These are phyloP conservation scores for Camellia japonica DNA, from an alignment of 148 eudicot species.

Conservation along the genomic window DNA sequence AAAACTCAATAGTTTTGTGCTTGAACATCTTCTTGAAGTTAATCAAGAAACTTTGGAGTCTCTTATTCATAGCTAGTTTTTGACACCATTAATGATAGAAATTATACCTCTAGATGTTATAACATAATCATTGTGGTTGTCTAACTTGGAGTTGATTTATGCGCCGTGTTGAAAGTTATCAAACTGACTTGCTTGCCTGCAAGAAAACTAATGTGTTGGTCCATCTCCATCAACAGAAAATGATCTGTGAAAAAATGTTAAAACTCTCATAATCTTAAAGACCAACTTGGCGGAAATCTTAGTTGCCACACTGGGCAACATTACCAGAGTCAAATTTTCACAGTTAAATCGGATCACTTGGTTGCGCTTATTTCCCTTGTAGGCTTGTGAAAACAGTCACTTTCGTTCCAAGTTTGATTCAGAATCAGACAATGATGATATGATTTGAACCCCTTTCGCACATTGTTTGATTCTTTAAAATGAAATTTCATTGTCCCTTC, in stretches of 20 bases:
- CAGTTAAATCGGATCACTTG: background rate
- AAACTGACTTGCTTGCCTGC: too few species aligned
- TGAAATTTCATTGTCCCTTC: constrained; percentile 1
- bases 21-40: too few species aligned
- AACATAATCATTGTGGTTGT: background rate
- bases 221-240: background rate
- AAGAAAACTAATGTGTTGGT: too few species aligned
- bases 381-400: background rate
- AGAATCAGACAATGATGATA: background rate
- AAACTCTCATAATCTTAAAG: background rate
- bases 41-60: background rate
- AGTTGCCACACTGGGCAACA: background rate
- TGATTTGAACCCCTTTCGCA: background rate
- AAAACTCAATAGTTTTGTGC: too few species aligned
- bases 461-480: background rate
- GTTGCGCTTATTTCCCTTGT: background rate
- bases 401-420: background rate
- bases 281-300: background rate
- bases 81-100: background rate
- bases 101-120: background rate
- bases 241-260: background rate
- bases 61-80: background rate
- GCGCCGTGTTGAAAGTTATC: background rate
- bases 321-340: background rate
- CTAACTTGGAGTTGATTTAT: background rate